A percentile compares a stretch with the other conserved stretches of the same genome.
Evolutionary conservation across 1,284 basidiomycete species (phyloP).

Genomic region (Lentinula novae-zelandiae): DNA sequence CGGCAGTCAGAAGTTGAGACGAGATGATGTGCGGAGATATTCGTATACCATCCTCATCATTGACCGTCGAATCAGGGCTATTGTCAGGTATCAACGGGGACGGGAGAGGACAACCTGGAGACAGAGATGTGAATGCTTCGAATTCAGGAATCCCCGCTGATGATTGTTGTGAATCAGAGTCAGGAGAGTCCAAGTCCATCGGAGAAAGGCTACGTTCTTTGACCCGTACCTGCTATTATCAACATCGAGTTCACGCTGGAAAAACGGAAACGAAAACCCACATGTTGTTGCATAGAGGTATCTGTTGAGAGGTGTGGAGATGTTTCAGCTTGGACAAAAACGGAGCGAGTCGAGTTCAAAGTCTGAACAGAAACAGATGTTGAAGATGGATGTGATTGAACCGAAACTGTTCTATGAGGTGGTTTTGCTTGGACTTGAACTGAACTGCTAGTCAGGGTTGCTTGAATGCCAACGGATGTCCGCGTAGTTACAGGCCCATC

Average conservation of each 20-base stretch:
- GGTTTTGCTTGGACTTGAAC: constrained; percentile 15
- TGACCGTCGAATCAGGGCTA: neutral
- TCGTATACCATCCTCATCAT: constrained; percentile 17
- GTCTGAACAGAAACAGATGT: constrained; percentile 15
- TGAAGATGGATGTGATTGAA: constrained; percentile 23
- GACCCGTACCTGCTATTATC: constrained; percentile 7
- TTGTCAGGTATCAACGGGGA: neutral
- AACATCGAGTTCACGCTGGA: neutral
- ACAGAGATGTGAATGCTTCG: constrained; percentile 21
- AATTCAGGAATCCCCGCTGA: neutral
- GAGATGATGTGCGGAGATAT: constrained; percentile 16
- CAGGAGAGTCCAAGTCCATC: constrained; percentile 52
- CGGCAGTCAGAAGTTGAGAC: neutral
- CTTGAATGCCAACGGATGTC: constrained; percentile 18
- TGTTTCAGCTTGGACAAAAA: constrained; percentile 20
- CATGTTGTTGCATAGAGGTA: constrained; percentile 17
- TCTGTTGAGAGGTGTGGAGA: neutral
- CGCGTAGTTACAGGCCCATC: constrained; percentile 14
- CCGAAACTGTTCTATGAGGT: constrained; percentile 11
- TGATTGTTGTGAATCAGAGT: constrained; percentile 16
- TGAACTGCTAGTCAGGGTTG: neutral
- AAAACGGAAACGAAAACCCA: neutral
- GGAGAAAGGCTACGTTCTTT: constrained; percentile 47
- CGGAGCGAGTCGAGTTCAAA: neutral
- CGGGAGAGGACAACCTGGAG: neutral